Percentiles rank a stretch among this genome's conserved stretches.
Evolutionary conservation across 2,329 filamentous ascomycete species (phyloP).

Genomic region (Xylaria sp.): DNA sequence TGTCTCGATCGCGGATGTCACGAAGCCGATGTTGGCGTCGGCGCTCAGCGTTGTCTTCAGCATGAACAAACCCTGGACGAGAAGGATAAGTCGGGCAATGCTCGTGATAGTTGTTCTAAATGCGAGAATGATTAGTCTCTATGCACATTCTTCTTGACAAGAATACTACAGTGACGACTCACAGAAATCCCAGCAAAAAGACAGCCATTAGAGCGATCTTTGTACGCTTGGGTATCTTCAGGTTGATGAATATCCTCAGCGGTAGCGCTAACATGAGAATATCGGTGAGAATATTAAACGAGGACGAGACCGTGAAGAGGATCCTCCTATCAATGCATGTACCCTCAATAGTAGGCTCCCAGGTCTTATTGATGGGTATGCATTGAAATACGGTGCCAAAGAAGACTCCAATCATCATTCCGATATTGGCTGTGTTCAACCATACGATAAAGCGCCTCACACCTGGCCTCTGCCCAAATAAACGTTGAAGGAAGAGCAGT

Average conservation of each 20-base stretch:
- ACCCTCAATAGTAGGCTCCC: slow-evolving; percentile 42
- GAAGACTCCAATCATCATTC: slow-evolving; percentile 42
- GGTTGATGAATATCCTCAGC: slow-evolving; percentile 53
- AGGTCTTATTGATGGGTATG: slow-evolving; percentile 50
- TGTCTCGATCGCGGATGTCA: slow-evolving; percentile 53
- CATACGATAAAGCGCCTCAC: slow-evolving; percentile 48
- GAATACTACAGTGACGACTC: slow-evolving; percentile 14
- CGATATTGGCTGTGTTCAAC: slow-evolving; percentile 51
- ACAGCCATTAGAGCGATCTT: slow-evolving; percentile 55
- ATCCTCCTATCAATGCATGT: slow-evolving; percentile 49
- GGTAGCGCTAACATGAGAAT: slow-evolving; percentile 54
- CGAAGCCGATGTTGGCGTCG: slow-evolving; percentile 50
- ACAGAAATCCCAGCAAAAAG: slow-evolving; percentile 52
- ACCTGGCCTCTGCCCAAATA: slow-evolving; percentile 51
- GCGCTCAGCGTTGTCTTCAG: slow-evolving; percentile 41
- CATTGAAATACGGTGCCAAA: slow-evolving; percentile 55
- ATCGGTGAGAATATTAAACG: slow-evolving; percentile 55
- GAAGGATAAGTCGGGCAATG: slow-evolving; percentile 49
- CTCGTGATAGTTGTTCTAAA: slow-evolving; percentile 51
- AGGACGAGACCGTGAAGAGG: slow-evolving; percentile 51
- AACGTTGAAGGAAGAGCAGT: slow-evolving; percentile 57
- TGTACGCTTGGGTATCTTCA: slow-evolving; percentile 52
- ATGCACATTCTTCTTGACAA: not conserved
- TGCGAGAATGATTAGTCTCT: not conserved
- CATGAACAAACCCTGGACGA: slow-evolving; percentile 50